These are phyloP conservation scores for Fusarium sp. DNA, from an alignment of 2,329 filamentous ascomycete genomes.

Conservation along the genomic window DNA sequence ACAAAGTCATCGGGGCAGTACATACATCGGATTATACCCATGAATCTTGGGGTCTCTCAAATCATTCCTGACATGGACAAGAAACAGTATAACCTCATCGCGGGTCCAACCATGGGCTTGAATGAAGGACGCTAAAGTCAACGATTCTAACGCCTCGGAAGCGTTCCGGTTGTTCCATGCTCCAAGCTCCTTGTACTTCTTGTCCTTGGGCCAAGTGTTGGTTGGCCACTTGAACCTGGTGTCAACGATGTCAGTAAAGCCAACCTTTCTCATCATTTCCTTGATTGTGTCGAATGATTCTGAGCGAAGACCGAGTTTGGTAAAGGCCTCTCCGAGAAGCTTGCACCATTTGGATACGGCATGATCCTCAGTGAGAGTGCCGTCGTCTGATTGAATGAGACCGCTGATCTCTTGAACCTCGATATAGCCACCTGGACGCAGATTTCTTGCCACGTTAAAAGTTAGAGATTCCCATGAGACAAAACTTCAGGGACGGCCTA, in stretches of 20 bases:
- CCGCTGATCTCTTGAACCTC: constrained; percentile 15
- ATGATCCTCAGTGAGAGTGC: background rate
- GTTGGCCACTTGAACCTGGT: constrained; percentile 12
- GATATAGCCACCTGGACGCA: background rate
- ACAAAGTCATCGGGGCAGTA: background rate
- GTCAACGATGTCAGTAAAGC: constrained; percentile 4
- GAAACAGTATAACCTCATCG: constrained; percentile 13
- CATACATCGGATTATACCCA: constrained; percentile 30
- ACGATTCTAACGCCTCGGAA: background rate
- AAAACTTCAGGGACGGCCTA: rapidly evolving
- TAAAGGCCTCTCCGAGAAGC: background rate
- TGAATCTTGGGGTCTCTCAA: constrained; percentile 14
- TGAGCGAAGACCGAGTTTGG: background rate
- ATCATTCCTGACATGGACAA: constrained; percentile 23
- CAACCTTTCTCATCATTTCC: constrained; percentile 2
- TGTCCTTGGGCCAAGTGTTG: constrained; percentile 22
- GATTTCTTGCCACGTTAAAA: background rate
- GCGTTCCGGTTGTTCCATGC: constrained; percentile 13
- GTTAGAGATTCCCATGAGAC: rapidly evolving
- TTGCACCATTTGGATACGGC: background rate
- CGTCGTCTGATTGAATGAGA: background rate
- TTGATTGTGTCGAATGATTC: constrained; percentile 9
- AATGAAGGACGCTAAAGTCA: constrained; percentile 18
- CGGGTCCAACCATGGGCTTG: constrained; percentile 21
- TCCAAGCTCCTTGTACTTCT: constrained; percentile 20